Evolutionary conservation across 176 grass and related monocot genomes (phyloP), one percentile per base, ranked within the genome.

Genomic region (Thalia dealbata): DNA sequence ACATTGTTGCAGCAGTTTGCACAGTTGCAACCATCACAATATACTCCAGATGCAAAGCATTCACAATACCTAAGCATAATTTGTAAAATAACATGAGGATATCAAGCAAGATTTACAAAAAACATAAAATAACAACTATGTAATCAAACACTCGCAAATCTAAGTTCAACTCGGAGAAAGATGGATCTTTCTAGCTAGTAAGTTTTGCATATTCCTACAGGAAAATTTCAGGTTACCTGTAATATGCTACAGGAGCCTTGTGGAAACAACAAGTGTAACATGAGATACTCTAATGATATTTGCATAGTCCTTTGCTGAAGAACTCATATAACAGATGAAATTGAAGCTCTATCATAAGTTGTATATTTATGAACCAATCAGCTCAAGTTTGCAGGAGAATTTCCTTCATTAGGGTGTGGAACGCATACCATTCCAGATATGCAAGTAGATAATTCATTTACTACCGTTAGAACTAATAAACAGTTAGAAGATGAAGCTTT

Each of bases 11-110:
- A 99, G 72, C 95, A 99, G 76, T 93, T 93, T 59, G 63, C 68
- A 76, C 95, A 99, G 71, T 99, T 99, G 81, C 95, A 99, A 56
- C 95, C 95, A 74, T 99, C 90, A n/a, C 90, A 99, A 65, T 88
- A 88, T 82, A 81, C 54, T 56, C 90, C 90, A 82, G 85, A 88
- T 75, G 95, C 90, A 71, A 99, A 99, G 35, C 95, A 99, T 72
- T 99, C 95, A 75, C 95, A 99, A 69, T 99, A 99, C 79, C 95
- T 99, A 58, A 52, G 64, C 70, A 16, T 67, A 44, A 70, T 70
- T 69, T 46, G 55, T 55, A 59, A 78, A 81, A 23, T 26, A 71
- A 46, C 18, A 25, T 64, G 60, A 69, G 10, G 18, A 77, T 63
- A 18, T 29, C 27, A 12, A 50, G 23, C 3, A 75, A 48, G 42